phyloP scores from a whole-genome alignment of 306 rosid genomes.

The Trifolium dubium region DNA sequence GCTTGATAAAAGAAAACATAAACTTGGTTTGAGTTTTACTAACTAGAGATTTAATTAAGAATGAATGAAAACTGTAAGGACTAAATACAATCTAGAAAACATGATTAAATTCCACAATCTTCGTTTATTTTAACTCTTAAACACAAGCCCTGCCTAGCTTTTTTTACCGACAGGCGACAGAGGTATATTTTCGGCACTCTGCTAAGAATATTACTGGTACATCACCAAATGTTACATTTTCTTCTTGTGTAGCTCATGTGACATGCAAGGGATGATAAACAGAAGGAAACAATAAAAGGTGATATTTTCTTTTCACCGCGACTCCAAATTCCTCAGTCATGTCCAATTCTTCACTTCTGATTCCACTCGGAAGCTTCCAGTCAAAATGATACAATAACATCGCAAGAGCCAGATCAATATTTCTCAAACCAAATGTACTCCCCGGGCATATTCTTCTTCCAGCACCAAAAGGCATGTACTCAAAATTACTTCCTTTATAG shows the following conservation, averaged over 20 bases:
- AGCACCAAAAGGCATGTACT: constrained; percentile 49
- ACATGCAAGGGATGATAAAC: constrained; percentile 4
- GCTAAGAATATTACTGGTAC: background rate
- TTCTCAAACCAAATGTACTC: constrained; percentile 34
- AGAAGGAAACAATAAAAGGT: constrained; percentile 19
- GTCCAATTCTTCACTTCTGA: constrained; percentile 27
- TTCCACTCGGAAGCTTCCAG: constrained; percentile 40
- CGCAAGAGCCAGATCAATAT: constrained; percentile 33
- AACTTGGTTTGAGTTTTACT: no score
- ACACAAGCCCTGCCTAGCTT: background rate
- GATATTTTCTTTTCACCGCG: constrained; percentile 26
- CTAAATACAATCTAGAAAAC: background rate
- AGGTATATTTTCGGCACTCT: background rate
- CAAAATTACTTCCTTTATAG: constrained; percentile 36
- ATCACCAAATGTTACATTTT: background rate
- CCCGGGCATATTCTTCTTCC: constrained; percentile 52
- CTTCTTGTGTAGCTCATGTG: background rate
- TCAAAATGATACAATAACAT: constrained; percentile 41
- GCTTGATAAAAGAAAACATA: no score
- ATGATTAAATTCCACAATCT: background rate
- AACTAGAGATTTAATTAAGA: background rate
- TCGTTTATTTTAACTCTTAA: background rate
- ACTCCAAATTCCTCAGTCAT: constrained; percentile 43
- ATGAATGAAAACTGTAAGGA: background rate
- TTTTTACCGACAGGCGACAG: background rate